Conservation (phyloP, 306 rosid species). For the Parietaria judaica region DNA sequence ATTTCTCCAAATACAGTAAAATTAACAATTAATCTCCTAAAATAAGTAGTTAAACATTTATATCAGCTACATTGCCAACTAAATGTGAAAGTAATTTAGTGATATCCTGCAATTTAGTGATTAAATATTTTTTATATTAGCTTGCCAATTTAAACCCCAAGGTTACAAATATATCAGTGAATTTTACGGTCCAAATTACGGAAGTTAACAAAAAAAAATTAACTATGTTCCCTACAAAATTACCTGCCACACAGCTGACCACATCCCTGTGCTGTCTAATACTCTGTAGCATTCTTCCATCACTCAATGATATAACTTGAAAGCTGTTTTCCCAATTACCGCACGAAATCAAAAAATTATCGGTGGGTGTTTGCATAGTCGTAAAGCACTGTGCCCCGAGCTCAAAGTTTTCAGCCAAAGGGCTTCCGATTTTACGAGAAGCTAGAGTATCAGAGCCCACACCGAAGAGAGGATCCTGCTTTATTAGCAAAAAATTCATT, state of each 20-base stretch:
- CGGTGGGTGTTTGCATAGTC: constrained; percentile 66
- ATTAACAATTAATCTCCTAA: too few species aligned
- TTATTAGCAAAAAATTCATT: not conserved
- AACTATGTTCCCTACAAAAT: constrained; percentile 9
- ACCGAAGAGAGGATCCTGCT: constrained; percentile 87
- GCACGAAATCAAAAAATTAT: constrained; percentile 80
- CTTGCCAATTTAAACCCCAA: too few species aligned
- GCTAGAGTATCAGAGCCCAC: constrained; percentile 76
- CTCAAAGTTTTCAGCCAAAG: constrained; percentile 83
- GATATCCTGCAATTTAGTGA: too few species aligned
- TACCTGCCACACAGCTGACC: constrained; percentile 98
- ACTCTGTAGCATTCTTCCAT: constrained; percentile 92
- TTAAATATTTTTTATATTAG: too few species aligned
- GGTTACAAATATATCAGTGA: too few species aligned
- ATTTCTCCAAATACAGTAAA: too few species aligned
- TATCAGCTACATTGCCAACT: too few species aligned
- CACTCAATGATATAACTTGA: constrained; percentile 78
- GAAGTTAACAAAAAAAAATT: not conserved
- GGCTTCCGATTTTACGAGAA: constrained; percentile 83
- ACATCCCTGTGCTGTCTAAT: constrained; percentile 96
- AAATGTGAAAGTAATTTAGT: too few species aligned
- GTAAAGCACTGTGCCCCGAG: constrained; percentile 85
- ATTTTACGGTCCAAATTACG: too few species aligned
- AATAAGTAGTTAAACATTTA: too few species aligned
- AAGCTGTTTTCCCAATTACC: constrained; percentile 99